phyloP scores from a whole-genome alignment of 2,329 filamentous ascomycete species.

The Pseudocercospora crystallina region DNA sequence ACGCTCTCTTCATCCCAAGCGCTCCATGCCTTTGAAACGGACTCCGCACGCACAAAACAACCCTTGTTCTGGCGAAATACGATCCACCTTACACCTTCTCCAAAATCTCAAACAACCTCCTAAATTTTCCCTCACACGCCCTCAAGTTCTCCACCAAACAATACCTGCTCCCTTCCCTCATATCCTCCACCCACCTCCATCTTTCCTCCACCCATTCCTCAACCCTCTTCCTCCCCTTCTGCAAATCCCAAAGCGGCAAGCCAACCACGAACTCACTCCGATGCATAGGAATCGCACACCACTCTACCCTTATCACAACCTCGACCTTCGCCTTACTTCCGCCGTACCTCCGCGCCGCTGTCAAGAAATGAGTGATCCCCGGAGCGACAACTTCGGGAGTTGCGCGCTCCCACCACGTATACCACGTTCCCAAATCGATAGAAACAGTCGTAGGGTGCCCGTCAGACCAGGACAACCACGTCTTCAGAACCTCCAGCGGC shows the following conservation, averaged over 20 bases:
- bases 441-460: not conserved
- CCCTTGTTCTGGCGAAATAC: too few relatives aligned
- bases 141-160: slow-evolving; percentile 1
- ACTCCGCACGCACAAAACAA: too few relatives aligned
- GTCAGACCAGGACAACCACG: slow-evolving; percentile 3
- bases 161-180: not conserved
- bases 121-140: slow-evolving; percentile 3
- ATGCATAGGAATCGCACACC: not conserved
- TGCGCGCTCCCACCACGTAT: slow-evolving; percentile 7
- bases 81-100: not conserved
- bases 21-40: too few relatives aligned
- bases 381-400: not conserved
- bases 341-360: not conserved
- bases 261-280: not conserved
- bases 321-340: not conserved
- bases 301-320: not conserved
- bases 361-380: not conserved
- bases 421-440: not conserved
- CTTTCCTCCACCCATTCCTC: not conserved
- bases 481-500: not conserved
- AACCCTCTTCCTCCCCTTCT: not conserved
- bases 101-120: not conserved
- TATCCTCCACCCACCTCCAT: not conserved
- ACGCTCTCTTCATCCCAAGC: too few relatives aligned
- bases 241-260: slow-evolving; percentile 1